phyloP scores from a whole-genome alignment of 2,329 filamentous ascomycete genomes.

The Colletotrichum limetticola region DNA sequence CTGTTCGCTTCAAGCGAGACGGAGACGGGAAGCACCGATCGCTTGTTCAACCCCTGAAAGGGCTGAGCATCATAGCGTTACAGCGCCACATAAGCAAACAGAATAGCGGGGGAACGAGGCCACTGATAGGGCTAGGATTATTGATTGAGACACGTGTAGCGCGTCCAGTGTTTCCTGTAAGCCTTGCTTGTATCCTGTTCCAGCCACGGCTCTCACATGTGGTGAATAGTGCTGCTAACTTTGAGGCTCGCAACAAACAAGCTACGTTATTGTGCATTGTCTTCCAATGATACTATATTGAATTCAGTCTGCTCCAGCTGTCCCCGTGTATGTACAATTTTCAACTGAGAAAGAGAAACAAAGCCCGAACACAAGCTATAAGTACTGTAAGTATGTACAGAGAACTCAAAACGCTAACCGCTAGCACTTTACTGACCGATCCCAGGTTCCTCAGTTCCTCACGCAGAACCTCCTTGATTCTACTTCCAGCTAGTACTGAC shows the following conservation, averaged over 20 bases:
- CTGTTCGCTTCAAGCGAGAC: not conserved
- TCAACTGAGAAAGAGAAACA: too few relatives aligned
- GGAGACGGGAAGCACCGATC: not conserved
- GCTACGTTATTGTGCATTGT: too few relatives aligned
- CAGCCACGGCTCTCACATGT: too few relatives aligned
- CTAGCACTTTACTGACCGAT: not conserved
- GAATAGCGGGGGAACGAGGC: not conserved
- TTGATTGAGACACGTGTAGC: not conserved
- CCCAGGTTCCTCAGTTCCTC: too few relatives aligned
- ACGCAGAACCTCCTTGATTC: not conserved
- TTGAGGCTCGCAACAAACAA: too few relatives aligned
- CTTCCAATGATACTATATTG: too few relatives aligned
- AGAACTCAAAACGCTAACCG: not conserved
- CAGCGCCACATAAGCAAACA: conserved; percentile 1
- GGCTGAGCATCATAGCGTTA: conserved; percentile 1
- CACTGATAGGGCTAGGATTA: not conserved
- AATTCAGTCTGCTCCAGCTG: too few relatives aligned
- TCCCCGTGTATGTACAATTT: too few relatives aligned
- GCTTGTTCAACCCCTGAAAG: not conserved
- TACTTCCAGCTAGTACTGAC: conserved; percentile 41
- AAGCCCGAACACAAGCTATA: too few relatives aligned
- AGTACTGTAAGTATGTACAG: not conserved
- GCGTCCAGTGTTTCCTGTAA: not conserved
- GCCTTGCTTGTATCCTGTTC: not conserved
- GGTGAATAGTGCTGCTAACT: too few relatives aligned